Evolutionary conservation across 2,329 filamentous ascomycete genomes (phyloP).

Genomic region (Ophidiomyces ophidiicola): DNA sequence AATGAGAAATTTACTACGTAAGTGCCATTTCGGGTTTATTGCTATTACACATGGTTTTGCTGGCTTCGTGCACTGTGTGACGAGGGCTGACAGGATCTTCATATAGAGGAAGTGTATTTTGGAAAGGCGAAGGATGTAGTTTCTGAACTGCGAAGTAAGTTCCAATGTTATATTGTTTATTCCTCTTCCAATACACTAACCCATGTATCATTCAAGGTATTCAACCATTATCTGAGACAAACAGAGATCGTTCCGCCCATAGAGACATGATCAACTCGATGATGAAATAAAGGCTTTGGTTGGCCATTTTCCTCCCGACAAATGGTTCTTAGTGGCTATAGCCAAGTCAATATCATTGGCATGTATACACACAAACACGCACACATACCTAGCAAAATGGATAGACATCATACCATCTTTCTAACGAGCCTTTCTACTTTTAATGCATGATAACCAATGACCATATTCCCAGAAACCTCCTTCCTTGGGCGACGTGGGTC

Average conservation of each 20-base stretch:
- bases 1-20: conserved; percentile 87
- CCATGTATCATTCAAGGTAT: conserved; percentile 39
- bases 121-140: conserved; percentile 98
- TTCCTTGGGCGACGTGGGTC: too few species aligned
- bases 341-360: too few species aligned
- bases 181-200: conserved; percentile 10
- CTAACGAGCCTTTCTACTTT: too few species aligned
- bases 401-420: too few species aligned
- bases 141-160: conserved; percentile 73
- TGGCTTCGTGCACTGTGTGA: neutral
- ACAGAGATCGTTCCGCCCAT: conserved; percentile 72
- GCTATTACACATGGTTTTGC: neutral
- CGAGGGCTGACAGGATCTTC: neutral
- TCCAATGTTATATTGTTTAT: neutral
- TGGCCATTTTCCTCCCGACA: neutral
- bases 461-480: too few species aligned
- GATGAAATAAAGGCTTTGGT: conserved; percentile 24
- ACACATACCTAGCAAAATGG: too few species aligned
- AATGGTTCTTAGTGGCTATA: too few species aligned
- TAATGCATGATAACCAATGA: too few species aligned
- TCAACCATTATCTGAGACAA: conserved; percentile 68
- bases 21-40: too few species aligned
- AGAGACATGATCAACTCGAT: conserved; percentile 67
- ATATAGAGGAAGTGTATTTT: conserved; percentile 84
- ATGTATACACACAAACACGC: too few species aligned